Evolutionary conservation across 495 filamentous ascomycete species (phyloP), one percentile per base, ranked within the genome.

Genomic region (Hypoxylon fragiforme): DNA sequence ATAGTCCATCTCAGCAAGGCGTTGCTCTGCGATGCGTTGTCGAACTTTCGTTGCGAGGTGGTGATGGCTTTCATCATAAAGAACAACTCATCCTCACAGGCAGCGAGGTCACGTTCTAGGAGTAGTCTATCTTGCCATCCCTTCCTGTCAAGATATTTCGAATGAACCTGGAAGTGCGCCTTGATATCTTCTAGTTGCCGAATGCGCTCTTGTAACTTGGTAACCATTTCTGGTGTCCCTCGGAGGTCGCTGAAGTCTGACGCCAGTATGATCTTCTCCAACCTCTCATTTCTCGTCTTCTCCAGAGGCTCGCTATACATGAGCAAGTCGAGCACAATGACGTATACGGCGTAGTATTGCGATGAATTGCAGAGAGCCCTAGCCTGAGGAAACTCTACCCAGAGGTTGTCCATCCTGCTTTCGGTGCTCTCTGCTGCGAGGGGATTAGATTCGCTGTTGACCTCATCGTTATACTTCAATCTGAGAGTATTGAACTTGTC

Each of bases 1-100:
- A 99, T 88, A 68, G 89, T 91, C 87, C 90, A 96, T 53, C 88
- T 85, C 43, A 97, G 64, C 1, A 96, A 70, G 8, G 91, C 91
- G 60, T 81, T 92, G 35, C 84, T 84, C 56, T 88, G 81, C 1
- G 63, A 51, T 80, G 81, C 54, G 71, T 83, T 91, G 47, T 95
- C 89, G 37, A 83, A 83, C 64, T 91, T 92, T 49, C 91, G 75
- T 66, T 99, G 94, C 7, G 91, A 91, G 2, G 92, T 92, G 0
- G 92, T 99, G 70, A 99, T 97, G 15, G 94, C 94, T 62, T 99
- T 97, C 95, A 97, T 97, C 80, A 97, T 87, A 75, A 99, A 99
- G 76, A 99, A 99, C 26, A 99, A 73, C 71, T 99, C 95, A 64
- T 99, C 95, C 65, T 97, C 95, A 64, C 88, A 97, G 40, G 80